These are phyloP conservation scores for Solanum neorickii DNA, from an alignment of 257 asterid species.

Conservation along the genomic window DNA sequence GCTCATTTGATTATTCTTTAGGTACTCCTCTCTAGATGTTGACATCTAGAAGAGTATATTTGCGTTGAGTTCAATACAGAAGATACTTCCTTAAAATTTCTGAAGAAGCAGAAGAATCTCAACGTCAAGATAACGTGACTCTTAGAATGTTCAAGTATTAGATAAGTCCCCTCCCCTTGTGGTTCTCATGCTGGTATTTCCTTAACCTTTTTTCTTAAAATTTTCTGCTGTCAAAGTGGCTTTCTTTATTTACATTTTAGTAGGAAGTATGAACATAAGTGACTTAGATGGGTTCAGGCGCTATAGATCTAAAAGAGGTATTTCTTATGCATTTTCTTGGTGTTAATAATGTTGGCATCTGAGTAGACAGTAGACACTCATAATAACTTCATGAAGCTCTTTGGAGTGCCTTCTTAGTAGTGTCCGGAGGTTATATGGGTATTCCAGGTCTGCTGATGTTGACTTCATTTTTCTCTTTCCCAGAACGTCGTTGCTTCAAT, in stretches of 20 bases:
- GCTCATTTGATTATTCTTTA: background rate
- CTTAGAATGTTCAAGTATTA: background rate
- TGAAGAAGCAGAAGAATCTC: background rate
- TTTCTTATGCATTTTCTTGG: background rate
- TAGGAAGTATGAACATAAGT: background rate
- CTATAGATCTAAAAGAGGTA: background rate
- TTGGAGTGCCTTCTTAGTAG: background rate
- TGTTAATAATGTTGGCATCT: background rate
- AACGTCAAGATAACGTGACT: background rate
- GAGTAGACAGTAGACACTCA: background rate
- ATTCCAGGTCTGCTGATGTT: background rate
- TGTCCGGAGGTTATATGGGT: background rate
- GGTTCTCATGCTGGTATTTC: background rate
- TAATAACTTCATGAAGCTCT: background rate
- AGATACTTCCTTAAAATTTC: background rate
- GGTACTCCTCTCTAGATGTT: background rate
- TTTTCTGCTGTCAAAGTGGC: too few relatives aligned
- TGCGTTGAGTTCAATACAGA: background rate
- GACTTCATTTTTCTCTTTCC: background rate
- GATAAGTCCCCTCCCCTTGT: background rate
- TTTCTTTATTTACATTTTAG: background rate
- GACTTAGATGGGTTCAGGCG: background rate
- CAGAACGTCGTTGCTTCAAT: slow-evolving; percentile 11
- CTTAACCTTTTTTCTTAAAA: background rate
- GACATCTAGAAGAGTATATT: background rate